These are phyloP conservation scores for Aspergillus aculeatinus DNA, from an alignment of 2,329 filamentous ascomycete genomes.

Conservation along the genomic window DNA sequence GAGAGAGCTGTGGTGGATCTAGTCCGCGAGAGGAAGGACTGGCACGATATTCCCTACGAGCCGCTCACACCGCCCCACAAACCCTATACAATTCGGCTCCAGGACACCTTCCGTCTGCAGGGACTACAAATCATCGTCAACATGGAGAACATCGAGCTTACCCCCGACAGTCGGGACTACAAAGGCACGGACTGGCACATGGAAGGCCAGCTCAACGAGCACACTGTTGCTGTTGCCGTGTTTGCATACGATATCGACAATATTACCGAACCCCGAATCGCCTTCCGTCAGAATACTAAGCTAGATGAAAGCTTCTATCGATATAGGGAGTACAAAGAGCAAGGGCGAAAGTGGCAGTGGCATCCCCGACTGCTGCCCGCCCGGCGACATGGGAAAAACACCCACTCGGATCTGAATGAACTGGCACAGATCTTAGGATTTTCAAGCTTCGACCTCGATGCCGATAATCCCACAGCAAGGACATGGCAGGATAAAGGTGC, in stretches of 20 bases:
- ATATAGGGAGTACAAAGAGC: neutral
- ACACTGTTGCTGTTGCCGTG: neutral
- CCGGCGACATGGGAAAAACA: neutral
- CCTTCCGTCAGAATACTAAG: neutral
- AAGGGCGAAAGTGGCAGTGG: neutral
- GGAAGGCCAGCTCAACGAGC: constrained; percentile 2
- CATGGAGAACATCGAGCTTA: neutral
- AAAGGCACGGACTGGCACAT: neutral
- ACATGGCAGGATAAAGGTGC: neutral
- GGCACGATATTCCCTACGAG: neutral
- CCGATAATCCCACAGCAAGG: neutral
- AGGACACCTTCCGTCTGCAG: neutral
- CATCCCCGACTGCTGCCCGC: neutral
- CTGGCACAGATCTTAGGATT: neutral
- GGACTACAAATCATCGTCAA: neutral
- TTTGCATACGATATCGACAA: neutral
- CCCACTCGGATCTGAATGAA: neutral
- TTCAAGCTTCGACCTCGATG: neutral
- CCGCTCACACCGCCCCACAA: neutral
- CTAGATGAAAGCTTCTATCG: neutral
- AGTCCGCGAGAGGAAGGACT: neutral
- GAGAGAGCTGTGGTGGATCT: neutral
- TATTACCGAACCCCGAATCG: neutral
- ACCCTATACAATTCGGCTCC: neutral
- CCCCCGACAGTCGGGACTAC: neutral